A percentile compares a stretch with the other conserved stretches of the same genome.
These are phyloP conservation scores for Lachnellula hyalina DNA, from an alignment of 2,329 filamentous ascomycete species.

Conservation along the genomic window DNA sequence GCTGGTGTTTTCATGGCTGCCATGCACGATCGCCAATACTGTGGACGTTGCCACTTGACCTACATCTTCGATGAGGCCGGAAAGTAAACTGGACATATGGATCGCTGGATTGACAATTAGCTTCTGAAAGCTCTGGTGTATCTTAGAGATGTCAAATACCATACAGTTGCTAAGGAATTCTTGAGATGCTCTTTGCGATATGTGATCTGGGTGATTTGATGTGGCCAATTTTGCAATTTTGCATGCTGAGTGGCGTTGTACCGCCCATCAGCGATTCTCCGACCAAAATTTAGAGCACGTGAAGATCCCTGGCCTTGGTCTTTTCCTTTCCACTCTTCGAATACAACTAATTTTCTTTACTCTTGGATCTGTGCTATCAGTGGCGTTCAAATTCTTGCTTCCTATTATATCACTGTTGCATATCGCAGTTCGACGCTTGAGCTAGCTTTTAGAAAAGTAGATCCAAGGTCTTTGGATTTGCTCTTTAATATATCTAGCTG, in stretches of 20 bases:
- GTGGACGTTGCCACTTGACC: constrained; percentile 64
- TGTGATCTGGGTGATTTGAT: neutral
- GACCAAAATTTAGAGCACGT: too few species aligned
- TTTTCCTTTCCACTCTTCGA: too few species aligned
- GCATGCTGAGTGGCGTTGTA: neutral
- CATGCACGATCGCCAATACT: constrained; percentile 92
- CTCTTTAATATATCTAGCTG: too few species aligned
- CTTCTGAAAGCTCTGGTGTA: constrained; percentile 16
- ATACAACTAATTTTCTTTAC: too few species aligned
- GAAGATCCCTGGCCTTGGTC: too few species aligned
- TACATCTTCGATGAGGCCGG: constrained; percentile 62
- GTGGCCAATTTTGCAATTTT: neutral
- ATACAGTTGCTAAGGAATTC: constrained; percentile 4
- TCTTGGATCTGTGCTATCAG: too few species aligned
- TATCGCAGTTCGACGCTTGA: too few species aligned
- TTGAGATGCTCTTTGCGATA: neutral
- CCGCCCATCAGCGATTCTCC: neutral
- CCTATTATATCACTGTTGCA: too few species aligned
- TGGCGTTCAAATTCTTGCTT: too few species aligned
- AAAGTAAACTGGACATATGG: constrained; percentile 56
- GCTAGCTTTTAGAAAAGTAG: too few species aligned
- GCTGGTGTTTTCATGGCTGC: constrained; percentile 99
- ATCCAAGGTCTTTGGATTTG: too few species aligned
- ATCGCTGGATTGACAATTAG: constrained; percentile 16
- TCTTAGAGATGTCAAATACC: constrained; percentile 14